Evolutionary conservation across 331 rosid species (phyloP), one percentile per base, ranked within the genome.

Genomic region (Rosa hybrid): DNA sequence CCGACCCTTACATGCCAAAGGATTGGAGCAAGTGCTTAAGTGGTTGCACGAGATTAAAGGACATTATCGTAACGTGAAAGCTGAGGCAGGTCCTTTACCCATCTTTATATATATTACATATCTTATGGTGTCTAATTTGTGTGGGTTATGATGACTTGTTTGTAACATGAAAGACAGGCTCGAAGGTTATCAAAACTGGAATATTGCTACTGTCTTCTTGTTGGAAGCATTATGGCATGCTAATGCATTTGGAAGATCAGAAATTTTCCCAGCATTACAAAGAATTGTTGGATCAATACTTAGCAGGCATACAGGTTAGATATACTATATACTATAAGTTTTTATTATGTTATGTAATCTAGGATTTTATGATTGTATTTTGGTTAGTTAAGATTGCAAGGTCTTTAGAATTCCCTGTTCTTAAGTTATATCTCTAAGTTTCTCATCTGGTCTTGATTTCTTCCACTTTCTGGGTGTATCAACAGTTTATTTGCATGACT

Each of bases 181-280:
- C 86, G 75, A 87, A 85, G 85, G 86, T 86, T 83, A 78, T 86
- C 76, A 90, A 83, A 85, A 86, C 92, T 71, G 96, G 94, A 82
- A 87, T 86, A 59, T 75, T 90, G 88, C 87, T 94, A 54, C 92
- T 94, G 67, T 86, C 86, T 86, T 94, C 98, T 84, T 94, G 98
- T 90, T 94, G 98, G 98, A 94, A 93, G 90, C 98, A 94, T 85
- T 94, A 92, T 83, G 82, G 90, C 82, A 54, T 80, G 85, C 89
- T 94, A 64, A 84, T 94, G 71, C 85, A 82, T 83, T 85, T 94
- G 90, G 97, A 94, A 88, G 97, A 91, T 82, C 89, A 57, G 49
- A 92, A 80, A 51, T 87, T 89, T 77, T 80, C 89, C 57, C 89
- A 82, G 77, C 86, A 59, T 46, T 88, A 91, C 89, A 85, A 86